Conservation (phyloP, 257 asterid genomes). For the Ballota nigra region DNA sequence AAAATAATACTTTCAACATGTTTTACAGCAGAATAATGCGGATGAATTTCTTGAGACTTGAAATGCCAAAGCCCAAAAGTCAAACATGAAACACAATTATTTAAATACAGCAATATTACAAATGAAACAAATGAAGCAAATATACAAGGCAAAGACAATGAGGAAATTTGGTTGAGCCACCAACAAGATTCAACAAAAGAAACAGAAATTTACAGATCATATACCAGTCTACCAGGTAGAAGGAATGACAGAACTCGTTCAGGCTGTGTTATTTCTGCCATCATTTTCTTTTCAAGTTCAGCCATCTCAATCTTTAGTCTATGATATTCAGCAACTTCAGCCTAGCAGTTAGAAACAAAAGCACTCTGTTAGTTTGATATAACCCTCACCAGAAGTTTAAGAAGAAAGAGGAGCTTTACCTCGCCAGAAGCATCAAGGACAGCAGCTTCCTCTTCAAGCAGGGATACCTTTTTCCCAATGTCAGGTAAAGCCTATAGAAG, state of each 20-base stretch:
- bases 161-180: conserved; percentile 1
- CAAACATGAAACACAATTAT: not conserved
- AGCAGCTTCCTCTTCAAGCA: conserved; percentile 90
- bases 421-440: conserved; percentile 91
- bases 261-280: conserved; percentile 85
- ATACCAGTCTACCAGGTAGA: conserved; percentile 94
- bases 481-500: conserved; percentile 81
- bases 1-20: not conserved
- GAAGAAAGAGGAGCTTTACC: conserved; percentile 38
- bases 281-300: conserved; percentile 77
- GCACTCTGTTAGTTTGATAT: conserved; percentile 4
- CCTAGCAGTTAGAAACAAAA: conserved; percentile 43
- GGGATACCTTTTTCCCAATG: conserved; percentile 71
- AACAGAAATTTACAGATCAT: conserved; percentile 17
- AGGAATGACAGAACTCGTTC: conserved; percentile 87
- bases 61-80: not conserved
- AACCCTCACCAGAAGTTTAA: conserved; percentile 15
- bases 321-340: conserved; percentile 89
- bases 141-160: not conserved
- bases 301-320: conserved; percentile 75
- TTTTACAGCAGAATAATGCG: conserved; percentile 1
- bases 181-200: conserved; percentile 11
- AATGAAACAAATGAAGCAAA: not conserved
- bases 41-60: not conserved
- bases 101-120: not conserved